Evolutionary conservation across 2,329 filamentous ascomycete species (phyloP), one percentile per base, ranked within the genome.

Genomic region (Diaporthe nobilis): DNA sequence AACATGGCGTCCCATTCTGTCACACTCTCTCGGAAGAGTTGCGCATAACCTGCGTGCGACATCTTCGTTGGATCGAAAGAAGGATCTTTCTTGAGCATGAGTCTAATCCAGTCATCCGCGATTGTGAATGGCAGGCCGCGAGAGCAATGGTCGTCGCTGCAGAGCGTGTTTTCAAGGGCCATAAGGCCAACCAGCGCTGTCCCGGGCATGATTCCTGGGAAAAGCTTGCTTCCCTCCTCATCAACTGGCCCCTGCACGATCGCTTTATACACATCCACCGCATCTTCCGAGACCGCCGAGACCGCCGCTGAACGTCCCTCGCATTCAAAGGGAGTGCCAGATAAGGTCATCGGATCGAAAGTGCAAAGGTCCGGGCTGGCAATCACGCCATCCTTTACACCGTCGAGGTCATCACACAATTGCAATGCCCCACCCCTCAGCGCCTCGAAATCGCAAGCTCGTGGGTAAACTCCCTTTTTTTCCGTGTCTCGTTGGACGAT

Each of bases 321-420:
- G 71, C 81, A 82, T 47, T 80, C 77, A 53, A 81, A 72, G 9
- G 71, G 60, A 12, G 25, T 76, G 0, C 81, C 82, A 4, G 83
- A 79, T 22, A 80, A 37, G 1, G 31, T 55, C 34, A 80, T 80
- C 8, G 83, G 81, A 61, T 80, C 68, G 57, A 81, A 81, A 2
- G 44, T 49, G 79, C 85, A 87, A 22, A 78, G 76, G 42, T 79
- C 77, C 0, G 85, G 82, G 63, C 85, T 82, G 4, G 81, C 80
- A 25, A 87, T 82, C 75, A 87, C 84, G 10, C 79, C 82, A 74
- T 88, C 86, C 1, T 79, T 74, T 2, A 85, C 85, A 7, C 86
- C 87, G 1, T 87, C 78, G 22, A 89, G 85, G 7, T 88, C 88
- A 73, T 90, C 87, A 71, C 88, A 89, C 17, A 78, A 81, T 58